Percentiles rank a stretch among this genome's conserved stretches.
phyloP scores from a whole-genome alignment of 352 stramenopile species.

The Phytophthora melonis region DNA sequence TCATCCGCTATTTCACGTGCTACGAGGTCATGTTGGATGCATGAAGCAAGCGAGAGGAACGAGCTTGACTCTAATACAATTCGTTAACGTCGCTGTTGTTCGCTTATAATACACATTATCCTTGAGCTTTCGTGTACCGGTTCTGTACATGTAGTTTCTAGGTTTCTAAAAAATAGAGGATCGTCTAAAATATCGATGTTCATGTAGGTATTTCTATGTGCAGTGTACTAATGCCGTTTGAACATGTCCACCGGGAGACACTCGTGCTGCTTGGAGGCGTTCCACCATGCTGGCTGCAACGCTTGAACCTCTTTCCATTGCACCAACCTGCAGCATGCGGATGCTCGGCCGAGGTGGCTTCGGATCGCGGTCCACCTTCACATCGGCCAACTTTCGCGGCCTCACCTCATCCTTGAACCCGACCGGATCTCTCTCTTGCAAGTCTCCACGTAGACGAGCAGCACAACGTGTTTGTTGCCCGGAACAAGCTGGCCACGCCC shows the following conservation, averaged over 20 bases:
- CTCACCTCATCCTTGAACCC: conserved; percentile 37
- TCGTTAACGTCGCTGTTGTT: conserved; percentile 25
- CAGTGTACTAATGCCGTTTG: conserved; percentile 20
- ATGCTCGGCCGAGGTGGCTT: conserved; percentile 20
- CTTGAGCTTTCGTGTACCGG: no score
- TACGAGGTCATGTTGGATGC: background rate
- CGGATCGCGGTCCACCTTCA: conserved; percentile 5
- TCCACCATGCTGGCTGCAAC: conserved; percentile 6
- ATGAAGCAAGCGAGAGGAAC: background rate
- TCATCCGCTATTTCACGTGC: background rate
- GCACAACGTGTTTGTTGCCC: conserved; percentile 4
- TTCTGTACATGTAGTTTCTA: no score
- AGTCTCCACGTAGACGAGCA: conserved; percentile 19
- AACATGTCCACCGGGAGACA: conserved; percentile 7
- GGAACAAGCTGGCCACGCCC: conserved; percentile 11
- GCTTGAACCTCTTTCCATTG: background rate
- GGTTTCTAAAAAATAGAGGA: background rate
- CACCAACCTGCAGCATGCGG: background rate
- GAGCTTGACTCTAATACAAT: background rate
- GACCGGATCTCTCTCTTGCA: conserved; percentile 24
- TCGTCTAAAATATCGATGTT: no score
- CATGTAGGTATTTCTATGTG: conserved; percentile 29
- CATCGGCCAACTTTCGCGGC: conserved; percentile 27
- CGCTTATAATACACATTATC: background rate
- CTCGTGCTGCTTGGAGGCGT: conserved; percentile 27